Evolutionary conservation across 2,329 filamentous ascomycete genomes (phyloP).

Genomic region (Boeremia exigua): DNA sequence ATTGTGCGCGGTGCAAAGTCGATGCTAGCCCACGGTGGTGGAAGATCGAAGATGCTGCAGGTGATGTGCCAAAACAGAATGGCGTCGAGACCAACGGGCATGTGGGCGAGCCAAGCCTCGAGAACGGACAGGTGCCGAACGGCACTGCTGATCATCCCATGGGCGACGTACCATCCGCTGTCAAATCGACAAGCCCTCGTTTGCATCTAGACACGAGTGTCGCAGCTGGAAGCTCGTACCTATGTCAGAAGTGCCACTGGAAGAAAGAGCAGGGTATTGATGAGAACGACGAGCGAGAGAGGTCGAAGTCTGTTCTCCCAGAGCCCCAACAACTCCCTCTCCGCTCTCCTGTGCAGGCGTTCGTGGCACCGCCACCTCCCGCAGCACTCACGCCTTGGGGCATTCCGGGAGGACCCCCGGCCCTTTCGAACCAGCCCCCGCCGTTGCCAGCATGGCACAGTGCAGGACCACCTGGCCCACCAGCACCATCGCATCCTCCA

Average conservation of each 20-base stretch:
- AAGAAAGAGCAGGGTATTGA: conserved; percentile 49
- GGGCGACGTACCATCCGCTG: conserved; percentile 38
- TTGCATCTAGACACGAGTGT: conserved; percentile 35
- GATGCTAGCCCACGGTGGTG: conserved; percentile 73
- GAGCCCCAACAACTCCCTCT: conserved; percentile 45
- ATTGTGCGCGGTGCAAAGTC: conserved; percentile 57
- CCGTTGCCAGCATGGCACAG: conserved; percentile 41
- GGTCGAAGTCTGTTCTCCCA: conserved; percentile 34
- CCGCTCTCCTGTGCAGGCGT: conserved; percentile 41
- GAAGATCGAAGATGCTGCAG: conserved; percentile 34
- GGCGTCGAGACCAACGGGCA: conserved; percentile 27
- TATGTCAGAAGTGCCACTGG: conserved; percentile 59
- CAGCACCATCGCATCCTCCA: conserved; percentile 32
- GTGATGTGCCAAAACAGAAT: conserved; percentile 34
- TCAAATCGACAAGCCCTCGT: conserved; percentile 21
- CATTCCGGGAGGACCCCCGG: conserved; percentile 25
- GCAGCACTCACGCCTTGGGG: conserved; percentile 32
- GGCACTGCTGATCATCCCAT: conserved; percentile 36
- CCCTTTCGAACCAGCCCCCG: conserved; percentile 34
- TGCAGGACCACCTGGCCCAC: conserved; percentile 31
- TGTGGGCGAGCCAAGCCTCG: conserved; percentile 13
- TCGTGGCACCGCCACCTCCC: conserved; percentile 27
- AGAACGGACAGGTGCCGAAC: conserved; percentile 29
- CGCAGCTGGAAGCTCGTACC: conserved; percentile 31
- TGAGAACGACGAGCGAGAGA: conserved; percentile 37